These are phyloP conservation scores for Exophiala dermatitidis DNA, from an alignment of 2,329 filamentous ascomycete species.

Conservation along the genomic window DNA sequence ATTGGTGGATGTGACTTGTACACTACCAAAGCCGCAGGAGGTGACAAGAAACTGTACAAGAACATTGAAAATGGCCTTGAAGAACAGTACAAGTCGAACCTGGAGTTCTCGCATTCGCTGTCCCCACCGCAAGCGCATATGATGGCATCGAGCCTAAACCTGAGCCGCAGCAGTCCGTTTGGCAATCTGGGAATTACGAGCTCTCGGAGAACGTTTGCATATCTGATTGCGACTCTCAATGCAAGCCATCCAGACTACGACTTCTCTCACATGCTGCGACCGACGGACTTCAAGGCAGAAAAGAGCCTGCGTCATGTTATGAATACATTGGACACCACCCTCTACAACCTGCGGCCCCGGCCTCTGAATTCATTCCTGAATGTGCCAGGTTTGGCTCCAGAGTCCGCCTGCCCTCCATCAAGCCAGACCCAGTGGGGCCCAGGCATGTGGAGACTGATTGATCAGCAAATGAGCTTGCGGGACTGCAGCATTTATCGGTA, in stretches of 20 bases:
- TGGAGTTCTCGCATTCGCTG: slow-evolving; percentile 78
- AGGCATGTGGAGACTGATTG: slow-evolving; percentile 83
- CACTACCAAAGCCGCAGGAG: slow-evolving; percentile 90
- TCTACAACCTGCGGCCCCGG: slow-evolving; percentile 75
- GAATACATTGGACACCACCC: slow-evolving; percentile 76
- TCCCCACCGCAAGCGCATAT: slow-evolving; percentile 73
- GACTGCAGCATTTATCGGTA: slow-evolving; percentile 89
- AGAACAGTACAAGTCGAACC: slow-evolving; percentile 79
- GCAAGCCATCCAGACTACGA: slow-evolving; percentile 95
- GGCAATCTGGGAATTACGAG: slow-evolving; percentile 81
- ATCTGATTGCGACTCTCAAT: slow-evolving; percentile 92
- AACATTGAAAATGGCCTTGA: slow-evolving; percentile 88
- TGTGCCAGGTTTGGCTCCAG: slow-evolving; percentile 29
- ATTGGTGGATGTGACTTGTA: slow-evolving; percentile 93
- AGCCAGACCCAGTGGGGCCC: slow-evolving; percentile 64
- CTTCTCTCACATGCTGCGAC: slow-evolving; percentile 85
- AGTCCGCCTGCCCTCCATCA: slow-evolving; percentile 37
- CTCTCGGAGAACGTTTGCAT: slow-evolving; percentile 86
- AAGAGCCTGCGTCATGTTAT: slow-evolving; percentile 72
- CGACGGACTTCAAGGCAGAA: slow-evolving; percentile 83
- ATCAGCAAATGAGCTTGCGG: slow-evolving; percentile 87
- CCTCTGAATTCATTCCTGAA: slow-evolving; percentile 33
- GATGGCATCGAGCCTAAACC: slow-evolving; percentile 59
- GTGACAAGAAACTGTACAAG: slow-evolving; percentile 95
- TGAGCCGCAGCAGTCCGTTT: slow-evolving; percentile 84